Base-by-base conservation (phyloP, 2,329 filamentous ascomycete species). In the Pezicula radicicola region DNA sequence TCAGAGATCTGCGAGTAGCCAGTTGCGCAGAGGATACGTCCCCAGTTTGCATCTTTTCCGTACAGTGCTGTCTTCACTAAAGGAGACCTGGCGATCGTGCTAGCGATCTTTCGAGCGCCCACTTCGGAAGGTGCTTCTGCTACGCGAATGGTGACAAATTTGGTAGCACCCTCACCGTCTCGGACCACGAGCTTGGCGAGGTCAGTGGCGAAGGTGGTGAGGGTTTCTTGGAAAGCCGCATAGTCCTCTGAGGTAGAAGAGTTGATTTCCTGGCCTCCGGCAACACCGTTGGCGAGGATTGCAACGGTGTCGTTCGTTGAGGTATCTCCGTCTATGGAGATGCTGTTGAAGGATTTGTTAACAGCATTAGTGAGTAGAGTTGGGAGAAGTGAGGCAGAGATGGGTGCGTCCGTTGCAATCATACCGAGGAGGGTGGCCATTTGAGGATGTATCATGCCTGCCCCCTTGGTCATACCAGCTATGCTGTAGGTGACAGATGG, bases 371-470 rank as follows among this genome's bases (percentile, higher is more conserved):
- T 83, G 42, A 97, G 85, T 13, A 94, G 78, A 0, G 78, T 70
- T 46, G 85, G 82, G 53, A 97, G 81, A 9, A 87, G 79, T 1
- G 72, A 67, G 3, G 88, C 77, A 0, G 84, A 78, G 63, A 97
- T 82, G 28, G 91, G 88, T 1, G 88, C 93, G 63, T 99, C 94
- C 13, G 94, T 99, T 64, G 90, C 91, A 64, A 97, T 81, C 55
- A 97, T 88, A 49, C 90, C 91, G 35, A 99, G 84, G 33, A 97
- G 81, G 1, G 94, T 99, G 28, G 91, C 94, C 92, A 99, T 96
- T 76, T 99, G 97, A 45, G 94, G 94, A 67, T 97, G 92, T 69
- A 99, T 96, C 94, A 99, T 99, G 66, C 94, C 94, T 5, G 94
- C 94, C 52, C 94, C 94, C 75, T 99, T 99, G 65, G 93, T 96